Evolutionary conservation across 257 asterid species (phyloP).

Genomic region (Perilla frutescens): DNA sequence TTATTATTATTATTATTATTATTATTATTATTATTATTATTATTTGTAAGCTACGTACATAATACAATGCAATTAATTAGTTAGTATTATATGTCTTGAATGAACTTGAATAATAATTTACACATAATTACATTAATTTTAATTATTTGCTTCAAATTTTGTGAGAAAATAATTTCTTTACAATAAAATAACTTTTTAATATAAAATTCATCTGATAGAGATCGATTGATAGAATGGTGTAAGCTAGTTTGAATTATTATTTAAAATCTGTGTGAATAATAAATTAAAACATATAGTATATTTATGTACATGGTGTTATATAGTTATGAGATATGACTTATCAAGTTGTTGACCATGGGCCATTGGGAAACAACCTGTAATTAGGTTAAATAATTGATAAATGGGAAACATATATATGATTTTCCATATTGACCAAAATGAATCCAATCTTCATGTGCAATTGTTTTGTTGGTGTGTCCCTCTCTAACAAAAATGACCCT

Average conservation of each 20-base stretch:
- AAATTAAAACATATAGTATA: too few relatives aligned
- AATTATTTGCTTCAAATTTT: too few relatives aligned
- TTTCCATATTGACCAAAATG: slow-evolving; percentile 22
- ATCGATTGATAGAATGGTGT: not conserved
- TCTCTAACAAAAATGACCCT: slow-evolving; percentile 32
- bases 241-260: not conserved
- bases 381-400: not conserved
- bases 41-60: too few relatives aligned
- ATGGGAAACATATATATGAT: slow-evolving; percentile 1
- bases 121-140: too few relatives aligned
- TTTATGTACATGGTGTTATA: not conserved
- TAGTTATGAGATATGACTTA: not conserved
- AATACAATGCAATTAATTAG: too few relatives aligned
- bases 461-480: slow-evolving; percentile 39
- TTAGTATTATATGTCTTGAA: too few relatives aligned
- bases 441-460: slow-evolving; percentile 42
- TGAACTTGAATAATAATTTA: too few relatives aligned
- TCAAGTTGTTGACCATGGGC: slow-evolving; percentile 20
- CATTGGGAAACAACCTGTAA: slow-evolving; percentile 34
- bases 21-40: too few relatives aligned
- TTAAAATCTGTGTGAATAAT: too few relatives aligned
- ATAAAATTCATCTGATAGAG: not conserved
- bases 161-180: too few relatives aligned
- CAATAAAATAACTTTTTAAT: not conserved
- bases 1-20: too few relatives aligned